Conservation (phyloP, 1,284 basidiomycete genomes). For the Malassezia dermatis region DNA sequence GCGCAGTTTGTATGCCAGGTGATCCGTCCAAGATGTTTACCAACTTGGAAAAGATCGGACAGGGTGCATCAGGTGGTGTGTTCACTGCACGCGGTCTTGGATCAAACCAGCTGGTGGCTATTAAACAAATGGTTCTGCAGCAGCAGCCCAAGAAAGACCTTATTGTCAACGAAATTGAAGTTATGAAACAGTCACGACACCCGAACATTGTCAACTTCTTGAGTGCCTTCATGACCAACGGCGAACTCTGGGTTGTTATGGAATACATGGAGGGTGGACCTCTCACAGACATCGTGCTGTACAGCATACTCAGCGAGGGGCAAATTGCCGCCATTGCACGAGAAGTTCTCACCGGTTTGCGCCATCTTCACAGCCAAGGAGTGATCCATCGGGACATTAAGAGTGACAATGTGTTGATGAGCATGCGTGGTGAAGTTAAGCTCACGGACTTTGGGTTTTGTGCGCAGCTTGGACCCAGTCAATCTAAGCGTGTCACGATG, state of each 20-base stretch:
- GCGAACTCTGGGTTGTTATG: conserved; percentile 99
- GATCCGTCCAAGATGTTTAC: conserved; percentile 90
- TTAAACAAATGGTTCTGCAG: conserved; percentile 99
- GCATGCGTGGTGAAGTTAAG: conserved; percentile 88
- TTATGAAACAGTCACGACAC: conserved; percentile 91
- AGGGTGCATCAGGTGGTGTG: conserved; percentile 93
- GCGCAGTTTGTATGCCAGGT: conserved; percentile 90
- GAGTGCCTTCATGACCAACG: conserved; percentile 92
- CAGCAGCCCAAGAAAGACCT: conserved; percentile 99
- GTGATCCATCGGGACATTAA: conserved; percentile 98
- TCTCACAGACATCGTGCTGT: conserved; percentile 89
- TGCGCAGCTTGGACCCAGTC: conserved; percentile 83
- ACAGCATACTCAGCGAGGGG: conserved; percentile 81
- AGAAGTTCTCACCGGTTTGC: conserved; percentile 79
- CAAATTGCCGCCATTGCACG: conserved; percentile 87
- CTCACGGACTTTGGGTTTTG: conserved; percentile 99
- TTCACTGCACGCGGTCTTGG: conserved; percentile 96
- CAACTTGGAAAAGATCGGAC: conserved; percentile 89
- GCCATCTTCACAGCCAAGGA: conserved; percentile 83
- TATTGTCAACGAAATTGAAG: conserved; percentile 98
- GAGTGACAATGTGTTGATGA: conserved; percentile 87
- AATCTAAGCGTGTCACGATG: conserved; percentile 97
- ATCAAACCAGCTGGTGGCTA: conserved; percentile 83
- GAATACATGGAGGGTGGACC: conserved; percentile 94
- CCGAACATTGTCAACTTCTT: conserved; percentile 99